Base-by-base conservation (phyloP, 2,329 filamentous ascomycete genomes). In the Colletotrichum salicis region DNA sequence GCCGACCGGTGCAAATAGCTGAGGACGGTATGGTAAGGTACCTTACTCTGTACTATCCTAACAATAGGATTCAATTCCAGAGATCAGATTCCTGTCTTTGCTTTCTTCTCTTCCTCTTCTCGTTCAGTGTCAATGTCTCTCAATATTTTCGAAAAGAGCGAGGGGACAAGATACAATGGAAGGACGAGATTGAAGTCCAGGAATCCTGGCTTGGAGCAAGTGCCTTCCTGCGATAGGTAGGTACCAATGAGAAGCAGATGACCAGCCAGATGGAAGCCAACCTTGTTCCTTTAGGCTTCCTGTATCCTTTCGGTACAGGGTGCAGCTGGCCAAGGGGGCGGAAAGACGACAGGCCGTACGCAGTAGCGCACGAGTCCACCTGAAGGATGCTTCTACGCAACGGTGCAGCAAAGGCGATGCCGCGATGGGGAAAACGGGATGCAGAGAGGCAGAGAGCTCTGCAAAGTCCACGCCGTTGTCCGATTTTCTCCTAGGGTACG, bases 201-300 rank as follows among this genome's bases (percentile, higher is more conserved):
- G 11, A 48, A 31, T 37, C 19, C 29, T 55, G 37, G 37, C 52
- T 22, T 35, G 56, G 48, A 57, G 24, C 27, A 64, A 27, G 31
- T 67, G 64, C 64, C 55, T 48, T 48, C 8, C 19, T 22, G 41
- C 8, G 15, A 41, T 41, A 13, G 19, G 19, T n/a, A 48, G 68
- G 62, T 71, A 58, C 57, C 64, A 57, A 62, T 57, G 57, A 52
- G 52, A 63, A 69, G 58, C 69, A 71, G 69, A 59, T 63, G 69
- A 59, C 58, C 69, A 69, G 58, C 41, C 1, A 48, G 19, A 48
- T 48, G 41, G 19, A 48, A 63, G 64, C 45, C 69, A 69, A 69
- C 69, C 45, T 58, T 31, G 57, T 63, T 52, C 56, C 11, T 58
- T 33, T 33, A 8, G 55, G 65, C 35, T 41, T 68, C 35, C 31